These are phyloP conservation scores for Henningerozyma blattae DNA, from an alignment of 805 yeast species.

Conservation along the genomic window DNA sequence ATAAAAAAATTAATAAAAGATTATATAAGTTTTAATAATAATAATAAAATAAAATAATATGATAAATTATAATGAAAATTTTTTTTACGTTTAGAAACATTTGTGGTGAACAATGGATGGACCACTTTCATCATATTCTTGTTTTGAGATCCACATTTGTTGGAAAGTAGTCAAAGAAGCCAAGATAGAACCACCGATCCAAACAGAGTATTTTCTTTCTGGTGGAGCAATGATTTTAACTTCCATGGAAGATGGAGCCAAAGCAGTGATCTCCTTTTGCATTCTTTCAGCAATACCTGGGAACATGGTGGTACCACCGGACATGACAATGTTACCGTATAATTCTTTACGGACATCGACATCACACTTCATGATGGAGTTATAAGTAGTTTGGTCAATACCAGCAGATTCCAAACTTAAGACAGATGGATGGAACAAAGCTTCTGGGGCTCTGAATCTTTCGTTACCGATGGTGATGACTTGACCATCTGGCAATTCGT, in stretches of 20 bases:
- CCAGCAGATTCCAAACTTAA: slow-evolving; percentile 91
- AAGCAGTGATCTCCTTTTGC: slow-evolving; percentile 99
- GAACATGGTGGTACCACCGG: slow-evolving; percentile 99
- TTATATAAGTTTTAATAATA: no score
- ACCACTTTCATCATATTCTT: slow-evolving; percentile 99
- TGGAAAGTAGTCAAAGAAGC: slow-evolving; percentile 99
- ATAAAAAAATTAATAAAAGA: no score
- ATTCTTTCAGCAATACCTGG: slow-evolving; percentile 99
- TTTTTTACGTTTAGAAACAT: slow-evolving; percentile 37
- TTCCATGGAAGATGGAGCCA: slow-evolving; percentile 99
- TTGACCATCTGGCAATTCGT: slow-evolving; percentile 99
- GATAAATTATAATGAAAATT: no score
- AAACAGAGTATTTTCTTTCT: slow-evolving; percentile 97
- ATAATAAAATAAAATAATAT: slow-evolving; percentile 1
- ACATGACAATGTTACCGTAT: slow-evolving; percentile 98
- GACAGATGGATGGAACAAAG: slow-evolving; percentile 96
- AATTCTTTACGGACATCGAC: slow-evolving; percentile 97
- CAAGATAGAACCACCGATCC: slow-evolving; percentile 99
- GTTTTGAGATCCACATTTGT: slow-evolving; percentile 99
- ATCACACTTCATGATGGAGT: slow-evolving; percentile 91
- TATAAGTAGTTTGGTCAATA: slow-evolving; percentile 83
- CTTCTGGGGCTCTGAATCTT: slow-evolving; percentile 99
- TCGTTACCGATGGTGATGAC: slow-evolving; percentile 99
- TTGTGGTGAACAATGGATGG: slow-evolving; percentile 82
- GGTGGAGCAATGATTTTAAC: slow-evolving; percentile 99